Base-by-base conservation (phyloP, 2,329 filamentous ascomycete species). In the Colletotrichum spinosum region DNA sequence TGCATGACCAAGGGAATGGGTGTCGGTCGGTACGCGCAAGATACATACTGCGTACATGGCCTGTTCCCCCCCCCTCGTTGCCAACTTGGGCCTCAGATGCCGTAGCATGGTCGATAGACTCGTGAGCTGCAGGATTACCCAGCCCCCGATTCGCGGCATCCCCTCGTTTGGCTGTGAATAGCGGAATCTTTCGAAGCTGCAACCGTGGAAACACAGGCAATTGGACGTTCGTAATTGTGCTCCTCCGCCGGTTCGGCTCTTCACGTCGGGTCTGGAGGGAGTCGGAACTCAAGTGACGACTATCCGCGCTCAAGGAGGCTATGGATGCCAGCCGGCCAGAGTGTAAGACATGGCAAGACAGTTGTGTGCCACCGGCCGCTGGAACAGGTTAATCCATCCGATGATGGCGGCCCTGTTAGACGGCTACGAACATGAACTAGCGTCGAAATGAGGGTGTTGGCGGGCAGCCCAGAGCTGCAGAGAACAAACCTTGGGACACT, bases 331-430 rank as follows among this genome's bases (percentile, higher is more conserved):
- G 38, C 39, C 51, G 38, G 57, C 34, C 38, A 13, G 35, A 51
- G 33, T 54, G 17, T 61, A 39, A 65, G 57, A 61, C 57, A 65
- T 49, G 17, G 35, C 35, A 51, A 62, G 39, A 62, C 59, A 39
- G 38, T 15, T 61, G 39, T 10, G 51, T 65, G 34, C 6, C 50
- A 61, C 57, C 17, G 42, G 15, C 35, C 34, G 39, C 61, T 57
- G 12, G 48, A 65, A 65, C 10, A n/a, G 51, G 51, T 41, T 55
- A 65, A 39, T 55, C 57, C 57, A 52, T 61, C 61, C 51, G 57
- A 55, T 55, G 56, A 61, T 55, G 44, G 34, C 45, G 34, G 45
- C 17, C 44, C 35, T 55, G 25, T 17, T 41, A 46, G 44, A 55
- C 59, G 57, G 51, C 52, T 56, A 65, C 51, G 52, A 37, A 62